Base-by-base conservation (phyloP, 805 yeast genomes). In the Starmera caribaea region DNA sequence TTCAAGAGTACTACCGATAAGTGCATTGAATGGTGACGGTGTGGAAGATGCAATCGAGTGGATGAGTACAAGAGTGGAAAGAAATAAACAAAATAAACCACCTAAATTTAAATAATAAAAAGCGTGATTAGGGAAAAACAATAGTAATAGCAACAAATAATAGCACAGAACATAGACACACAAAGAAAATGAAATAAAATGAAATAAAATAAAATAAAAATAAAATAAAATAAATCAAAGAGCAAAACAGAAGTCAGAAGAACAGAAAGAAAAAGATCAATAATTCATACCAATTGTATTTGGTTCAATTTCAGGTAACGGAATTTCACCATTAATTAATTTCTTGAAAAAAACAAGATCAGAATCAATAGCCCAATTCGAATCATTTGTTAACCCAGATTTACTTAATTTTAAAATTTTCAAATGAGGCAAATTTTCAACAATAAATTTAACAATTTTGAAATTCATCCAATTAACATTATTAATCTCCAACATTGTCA, bases 11-110 rank as follows among this genome's bases (percentile, higher is more conserved):
- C 66, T 92, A 42, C 96, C 97, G 0, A 81, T 90, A 3, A 81
- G 92, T 53, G 97, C 96, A 12, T 65, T 81, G 33, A 84, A 63
- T 30, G 74, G 72, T 17, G 85, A 84, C 16, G 97, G 97, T 1
- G 77, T 90, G 3, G 69, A 69, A 38, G 96, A 87, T 42, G 84
- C 96, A 8, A 76, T 88, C 36, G 95, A 87, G 36, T 90, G 98
- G 98, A 59, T 90, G 36, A 75, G 76, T 34, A 68, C 81, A 8
- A 67, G 97, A 43, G 62, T 90, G 47, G 71, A 76, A 17, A 55
- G 68, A 41, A 66, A 66, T 41, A 66, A 63, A 42, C 44, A 49
- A 9, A 57, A 52, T 41, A 61, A 65, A 43, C 64, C 66, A 9
- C 71, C 72, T 28, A 49, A 51, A 8, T 59, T 51, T 40, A 57